phyloP scores from a whole-genome alignment of 495 filamentous ascomycete species.

The Penicillium cataractarum region DNA sequence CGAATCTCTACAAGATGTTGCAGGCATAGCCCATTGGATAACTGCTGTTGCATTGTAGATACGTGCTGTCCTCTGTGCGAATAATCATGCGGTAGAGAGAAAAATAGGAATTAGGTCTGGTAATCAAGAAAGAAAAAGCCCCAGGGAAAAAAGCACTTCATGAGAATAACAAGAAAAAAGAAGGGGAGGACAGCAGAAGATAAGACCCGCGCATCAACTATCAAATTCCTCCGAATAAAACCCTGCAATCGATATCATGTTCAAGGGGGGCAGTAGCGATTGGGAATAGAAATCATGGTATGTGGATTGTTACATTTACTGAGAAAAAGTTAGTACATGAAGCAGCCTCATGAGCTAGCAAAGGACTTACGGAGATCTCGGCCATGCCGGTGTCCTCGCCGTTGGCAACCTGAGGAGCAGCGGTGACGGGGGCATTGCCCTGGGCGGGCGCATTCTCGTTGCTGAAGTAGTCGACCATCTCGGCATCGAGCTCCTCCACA shows the following conservation, averaged over 20 bases:
- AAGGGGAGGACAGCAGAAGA: slow-evolving; percentile 28
- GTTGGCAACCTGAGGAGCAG: slow-evolving; percentile 38
- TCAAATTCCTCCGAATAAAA: slow-evolving; percentile 20
- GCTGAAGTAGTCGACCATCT: slow-evolving; percentile 89
- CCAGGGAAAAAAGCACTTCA: slow-evolving; percentile 15
- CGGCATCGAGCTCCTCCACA: slow-evolving; percentile 86
- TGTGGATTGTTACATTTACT: slow-evolving; percentile 28
- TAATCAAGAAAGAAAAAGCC: slow-evolving; percentile 10
- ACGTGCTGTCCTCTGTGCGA: slow-evolving; percentile 27
- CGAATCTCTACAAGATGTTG: no score
- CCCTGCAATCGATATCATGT: slow-evolving; percentile 10
- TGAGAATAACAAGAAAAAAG: slow-evolving; percentile 15
- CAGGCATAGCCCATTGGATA: slow-evolving; percentile 15
- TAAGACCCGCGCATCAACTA: slow-evolving; percentile 37
- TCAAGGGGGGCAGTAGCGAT: slow-evolving; percentile 5
- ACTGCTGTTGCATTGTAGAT: slow-evolving; percentile 27
- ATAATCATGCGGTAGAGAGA: slow-evolving; percentile 12
- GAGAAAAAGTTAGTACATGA: slow-evolving; percentile 6
- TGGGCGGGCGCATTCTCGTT: slow-evolving; percentile 44
- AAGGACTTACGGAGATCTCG: slow-evolving; percentile 52
- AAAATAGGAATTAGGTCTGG: slow-evolving; percentile 25
- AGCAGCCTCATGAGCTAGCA: background rate
- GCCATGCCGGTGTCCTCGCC: slow-evolving; percentile 55
- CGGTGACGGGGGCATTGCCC: slow-evolving; percentile 45
- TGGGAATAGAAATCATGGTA: slow-evolving; percentile 6